Evolutionary conservation across 225 moss, liverwort and hornwort species (phyloP).

Genomic region (Thuidium tamariscinum): DNA sequence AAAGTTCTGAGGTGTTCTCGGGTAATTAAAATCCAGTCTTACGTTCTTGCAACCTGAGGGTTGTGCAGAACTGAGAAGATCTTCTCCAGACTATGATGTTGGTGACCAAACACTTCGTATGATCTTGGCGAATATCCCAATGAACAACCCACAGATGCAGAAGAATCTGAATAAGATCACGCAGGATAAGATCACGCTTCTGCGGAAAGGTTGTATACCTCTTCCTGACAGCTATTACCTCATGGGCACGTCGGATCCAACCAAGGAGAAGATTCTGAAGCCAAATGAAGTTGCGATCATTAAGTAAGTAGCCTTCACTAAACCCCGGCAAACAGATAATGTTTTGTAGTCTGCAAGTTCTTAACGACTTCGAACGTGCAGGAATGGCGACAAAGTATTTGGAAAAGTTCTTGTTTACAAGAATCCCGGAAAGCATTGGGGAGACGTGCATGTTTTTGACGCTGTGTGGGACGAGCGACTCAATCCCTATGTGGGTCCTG

Average conservation of each 20-base stretch:
- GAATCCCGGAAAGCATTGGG: conserved; percentile 69
- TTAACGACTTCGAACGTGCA: conserved; percentile 23
- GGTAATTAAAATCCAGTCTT: background rate
- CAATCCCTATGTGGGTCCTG: conserved; percentile 36
- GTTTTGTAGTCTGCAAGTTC: background rate
- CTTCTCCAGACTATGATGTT: conserved; percentile 8
- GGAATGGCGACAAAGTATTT: conserved; percentile 23
- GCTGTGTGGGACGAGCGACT: conserved; percentile 51
- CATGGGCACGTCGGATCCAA: conserved; percentile 86
- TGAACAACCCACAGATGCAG: conserved; percentile 53
- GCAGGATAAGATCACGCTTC: conserved; percentile 22
- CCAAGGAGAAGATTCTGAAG: conserved; percentile 43
- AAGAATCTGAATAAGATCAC: conserved; percentile 31
- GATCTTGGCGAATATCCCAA: conserved; percentile 54
- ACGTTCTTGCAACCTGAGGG: background rate
- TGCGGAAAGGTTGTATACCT: conserved; percentile 49
- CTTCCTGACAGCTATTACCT: conserved; percentile 42
- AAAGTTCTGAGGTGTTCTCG: background rate
- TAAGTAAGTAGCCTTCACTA: conserved; percentile 32
- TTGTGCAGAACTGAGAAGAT: conserved; percentile 28
- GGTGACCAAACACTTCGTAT: conserved; percentile 36
- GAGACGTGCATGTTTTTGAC: conserved; percentile 53
- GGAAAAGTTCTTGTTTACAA: conserved; percentile 65
- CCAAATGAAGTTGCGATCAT: conserved; percentile 54
- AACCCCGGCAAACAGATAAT: background rate